Evolutionary conservation across 2,329 filamentous ascomycete genomes (phyloP), one percentile per base, ranked within the genome.

Genomic region (Cercospora zeae-maydis): DNA sequence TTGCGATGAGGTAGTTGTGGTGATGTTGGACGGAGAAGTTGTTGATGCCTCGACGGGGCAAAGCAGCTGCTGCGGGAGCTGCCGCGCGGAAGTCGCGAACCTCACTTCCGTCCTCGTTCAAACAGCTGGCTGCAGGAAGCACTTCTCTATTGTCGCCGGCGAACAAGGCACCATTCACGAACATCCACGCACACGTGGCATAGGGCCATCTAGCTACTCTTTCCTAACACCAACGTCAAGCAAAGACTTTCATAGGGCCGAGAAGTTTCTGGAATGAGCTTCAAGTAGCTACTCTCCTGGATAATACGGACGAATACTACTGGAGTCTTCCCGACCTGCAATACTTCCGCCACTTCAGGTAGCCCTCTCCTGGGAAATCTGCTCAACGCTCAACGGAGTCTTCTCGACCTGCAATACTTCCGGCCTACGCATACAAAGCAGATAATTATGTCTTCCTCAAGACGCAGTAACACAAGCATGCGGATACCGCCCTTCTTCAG

Each of bases 401-500:
- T 45, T 45, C 39, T 13, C 54, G 19, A 37, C n/a, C 36, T 11
- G 14, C 13, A 52, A 27, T 6, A 52, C 45, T 16, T 30, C 14
- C 21, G 19, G 27, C 33, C 58, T 9, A 14, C n/a, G 3, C 27
- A 36, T 27, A 16, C 27, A 33, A 4, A 58, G 14, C 13, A 11
- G 31, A 5, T n/a, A 36, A 63, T 13, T 13, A 69, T 72, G 63
- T 68, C 71, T 34, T 71, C 72, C 3, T 67, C 69, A 24, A 70
- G 70, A 42, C 78, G 78, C 66, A 79, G 27, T 59, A 83, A 34
- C 5, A 53, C 58, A 77, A 33, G 5, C 64, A 75, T 86, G 71
- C 82, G 83, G 51, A 85, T 88, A 81, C 86, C 86, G 67, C 83
- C 85, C 68, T 88, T 88, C 80, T 88, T 88, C 78, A 86, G 86